Percentiles rank a stretch among this genome's conserved stretches.
phyloP scores from a whole-genome alignment of 495 filamentous ascomycete genomes.

The Tetracladium setigerum region DNA sequence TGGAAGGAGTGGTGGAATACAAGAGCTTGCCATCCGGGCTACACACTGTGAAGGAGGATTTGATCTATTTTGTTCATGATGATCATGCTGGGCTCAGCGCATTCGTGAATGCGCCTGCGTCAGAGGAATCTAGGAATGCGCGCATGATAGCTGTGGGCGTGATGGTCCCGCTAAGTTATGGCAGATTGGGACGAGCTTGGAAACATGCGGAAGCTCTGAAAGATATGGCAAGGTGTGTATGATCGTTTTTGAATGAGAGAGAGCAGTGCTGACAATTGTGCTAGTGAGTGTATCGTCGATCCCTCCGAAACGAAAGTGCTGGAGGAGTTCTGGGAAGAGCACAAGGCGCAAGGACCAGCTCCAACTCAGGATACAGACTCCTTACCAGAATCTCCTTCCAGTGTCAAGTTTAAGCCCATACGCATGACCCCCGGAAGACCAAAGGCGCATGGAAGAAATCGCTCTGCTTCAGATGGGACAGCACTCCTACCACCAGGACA shows the following conservation, averaged over 20 bases:
- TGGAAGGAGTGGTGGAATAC: constrained; percentile 89
- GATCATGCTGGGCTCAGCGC: constrained; percentile 85
- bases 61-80: constrained; percentile 87
- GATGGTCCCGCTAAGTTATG: constrained; percentile 78
- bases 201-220: constrained; percentile 72
- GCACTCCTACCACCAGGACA: constrained; percentile 57
- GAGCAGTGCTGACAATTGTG: not conserved
- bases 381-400: constrained; percentile 44
- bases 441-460: constrained; percentile 41
- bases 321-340: constrained; percentile 71
- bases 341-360: constrained; percentile 45
- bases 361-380: constrained; percentile 38
- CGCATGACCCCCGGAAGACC: constrained; percentile 11
- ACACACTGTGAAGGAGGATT: constrained; percentile 79
- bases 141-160: constrained; percentile 87
- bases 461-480: constrained; percentile 53
- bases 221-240: constrained; percentile 58
- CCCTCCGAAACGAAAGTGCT: constrained; percentile 49
- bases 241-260: constrained; percentile 18
- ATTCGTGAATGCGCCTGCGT: constrained; percentile 78
- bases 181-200: constrained; percentile 84
- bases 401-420: constrained; percentile 28
- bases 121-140: constrained; percentile 71
- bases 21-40: constrained; percentile 89
- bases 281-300: constrained; percentile 45